phyloP scores from a whole-genome alignment of 116 monocot species.

The Papilionanthe hybrid region DNA sequence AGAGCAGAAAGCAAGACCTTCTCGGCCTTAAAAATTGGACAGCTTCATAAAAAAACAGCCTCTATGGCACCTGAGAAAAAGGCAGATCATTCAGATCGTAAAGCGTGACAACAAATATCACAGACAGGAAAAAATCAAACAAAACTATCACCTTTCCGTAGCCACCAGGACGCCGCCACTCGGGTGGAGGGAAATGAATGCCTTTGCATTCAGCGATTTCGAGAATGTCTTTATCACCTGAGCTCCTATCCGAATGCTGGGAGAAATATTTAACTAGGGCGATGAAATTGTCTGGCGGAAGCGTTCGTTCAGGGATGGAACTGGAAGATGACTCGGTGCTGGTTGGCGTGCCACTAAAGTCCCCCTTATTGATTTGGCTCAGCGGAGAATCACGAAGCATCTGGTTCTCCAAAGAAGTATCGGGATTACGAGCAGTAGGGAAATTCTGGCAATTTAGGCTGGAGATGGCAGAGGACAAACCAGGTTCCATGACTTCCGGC shows the following conservation, averaged over 20 bases:
- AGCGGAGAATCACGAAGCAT: not conserved
- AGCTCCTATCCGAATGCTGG: not conserved
- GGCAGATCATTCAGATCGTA: not conserved
- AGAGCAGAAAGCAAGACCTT: not conserved
- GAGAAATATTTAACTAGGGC: not conserved
- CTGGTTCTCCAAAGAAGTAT: not conserved
- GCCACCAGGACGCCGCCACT: slow-evolving; percentile 8
- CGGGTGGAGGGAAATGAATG: not conserved
- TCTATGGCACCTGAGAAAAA: not conserved
- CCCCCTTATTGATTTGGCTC: not conserved
- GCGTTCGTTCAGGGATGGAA: not conserved
- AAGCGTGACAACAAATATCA: not conserved
- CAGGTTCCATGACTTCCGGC: not conserved
- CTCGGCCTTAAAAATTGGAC: not conserved
- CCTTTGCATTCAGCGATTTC: slow-evolving; percentile 2
- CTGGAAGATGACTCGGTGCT: not conserved
- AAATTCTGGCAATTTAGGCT: not conserved
- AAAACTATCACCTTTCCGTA: not conserved
- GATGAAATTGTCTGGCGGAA: not conserved
- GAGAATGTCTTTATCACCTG: not conserved
- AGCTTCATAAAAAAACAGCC: not conserved
- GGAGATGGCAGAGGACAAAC: not conserved
- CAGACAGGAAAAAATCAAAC: not conserved
- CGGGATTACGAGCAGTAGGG: not conserved
- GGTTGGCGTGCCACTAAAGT: not conserved